phyloP scores from a whole-genome alignment of 2,329 filamentous ascomycete species.

The Leptographium radiaticola region DNA sequence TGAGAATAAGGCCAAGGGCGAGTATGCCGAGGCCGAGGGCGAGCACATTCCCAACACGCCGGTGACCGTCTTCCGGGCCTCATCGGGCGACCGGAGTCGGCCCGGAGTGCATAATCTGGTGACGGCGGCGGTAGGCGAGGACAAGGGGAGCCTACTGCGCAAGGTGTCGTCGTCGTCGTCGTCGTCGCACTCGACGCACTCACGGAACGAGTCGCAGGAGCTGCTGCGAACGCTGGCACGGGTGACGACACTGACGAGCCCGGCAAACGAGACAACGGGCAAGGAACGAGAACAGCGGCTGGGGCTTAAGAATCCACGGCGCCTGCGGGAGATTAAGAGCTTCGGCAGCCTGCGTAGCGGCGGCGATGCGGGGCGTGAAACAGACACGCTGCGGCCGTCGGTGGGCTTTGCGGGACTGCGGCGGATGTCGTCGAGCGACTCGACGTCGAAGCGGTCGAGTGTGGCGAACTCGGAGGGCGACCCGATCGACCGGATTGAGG shows the following conservation, averaged over 20 bases:
- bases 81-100: constrained; percentile 5
- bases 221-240: constrained; percentile 35
- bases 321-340: neutral
- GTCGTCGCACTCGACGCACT: constrained; percentile 7
- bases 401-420: constrained; percentile 34
- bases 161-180: neutral
- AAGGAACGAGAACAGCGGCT: constrained; percentile 2
- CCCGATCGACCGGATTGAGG: constrained; percentile 42
- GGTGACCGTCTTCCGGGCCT: constrained; percentile 23
- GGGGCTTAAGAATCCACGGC: neutral
- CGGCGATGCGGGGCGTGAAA: neutral
- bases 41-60: constrained; percentile 26
- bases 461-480: constrained; percentile 36
- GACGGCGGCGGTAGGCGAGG: neutral
- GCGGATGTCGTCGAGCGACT: constrained; percentile 31
- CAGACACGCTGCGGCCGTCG: constrained; percentile 14
- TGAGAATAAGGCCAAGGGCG: constrained; percentile 16
- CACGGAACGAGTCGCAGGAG: constrained; percentile 30
- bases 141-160: neutral
- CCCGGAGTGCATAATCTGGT: neutral
- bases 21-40: constrained; percentile 12
- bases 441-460: constrained; percentile 32
- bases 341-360: neutral
- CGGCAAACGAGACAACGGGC: neutral
- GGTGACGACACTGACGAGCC: constrained; percentile 13